Percentiles rank a stretch among this genome's conserved stretches.
Conservation (phyloP, 179 eudicot species). For the Beta macrorhiza region DNA sequence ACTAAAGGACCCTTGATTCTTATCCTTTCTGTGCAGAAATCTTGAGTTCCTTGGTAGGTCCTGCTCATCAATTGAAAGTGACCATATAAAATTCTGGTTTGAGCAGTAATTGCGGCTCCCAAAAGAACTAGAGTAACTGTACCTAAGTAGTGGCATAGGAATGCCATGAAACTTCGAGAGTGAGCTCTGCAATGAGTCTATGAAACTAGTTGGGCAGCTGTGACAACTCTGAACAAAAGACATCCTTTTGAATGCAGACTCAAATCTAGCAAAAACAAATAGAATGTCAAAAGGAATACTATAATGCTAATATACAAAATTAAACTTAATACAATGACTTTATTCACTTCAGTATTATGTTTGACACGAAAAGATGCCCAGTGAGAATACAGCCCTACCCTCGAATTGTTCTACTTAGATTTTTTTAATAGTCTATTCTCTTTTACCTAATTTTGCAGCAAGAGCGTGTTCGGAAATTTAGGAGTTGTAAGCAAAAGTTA, state of each 20-base stretch:
- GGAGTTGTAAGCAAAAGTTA: too few relatives aligned
- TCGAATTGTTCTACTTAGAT: too few relatives aligned
- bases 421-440: too few relatives aligned
- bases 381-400: too few relatives aligned
- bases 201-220: conserved; percentile 48
- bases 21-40: conserved; percentile 8
- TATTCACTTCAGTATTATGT: too few relatives aligned
- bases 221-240: conserved; percentile 52
- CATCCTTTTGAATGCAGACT: conserved; percentile 35
- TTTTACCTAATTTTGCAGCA: too few relatives aligned
- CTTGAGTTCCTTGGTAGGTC: conserved; percentile 5
- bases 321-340: too few relatives aligned
- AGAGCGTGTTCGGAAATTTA: too few relatives aligned
- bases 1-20: conserved; percentile 1
- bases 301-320: too few relatives aligned
- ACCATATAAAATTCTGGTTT: conserved; percentile 4
- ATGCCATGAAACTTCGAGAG: conserved; percentile 41
- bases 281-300: conserved; percentile 14
- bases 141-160: conserved; percentile 21
- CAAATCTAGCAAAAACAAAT: conserved; percentile 15
- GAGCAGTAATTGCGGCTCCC: background rate
- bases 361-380: too few relatives aligned
- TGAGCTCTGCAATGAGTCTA: conserved; percentile 56
- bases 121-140: conserved; percentile 13
- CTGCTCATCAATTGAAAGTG: conserved; percentile 4